These are phyloP conservation scores for Ensete glaucum DNA, from an alignment of 176 grass and related monocot species.

Conservation along the genomic window DNA sequence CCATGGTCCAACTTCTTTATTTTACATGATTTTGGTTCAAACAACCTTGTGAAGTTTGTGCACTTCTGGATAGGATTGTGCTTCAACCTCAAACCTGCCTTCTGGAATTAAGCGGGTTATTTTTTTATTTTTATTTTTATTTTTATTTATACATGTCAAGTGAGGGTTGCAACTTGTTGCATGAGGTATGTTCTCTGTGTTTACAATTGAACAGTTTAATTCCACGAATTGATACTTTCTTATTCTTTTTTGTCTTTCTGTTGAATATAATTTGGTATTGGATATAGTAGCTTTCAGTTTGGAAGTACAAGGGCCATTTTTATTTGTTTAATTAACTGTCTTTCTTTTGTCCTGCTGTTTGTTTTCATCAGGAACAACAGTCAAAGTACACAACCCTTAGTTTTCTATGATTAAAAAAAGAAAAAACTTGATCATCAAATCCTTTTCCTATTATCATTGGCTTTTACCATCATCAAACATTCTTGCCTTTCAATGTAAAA, in stretches of 20 bases:
- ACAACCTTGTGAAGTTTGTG: background rate
- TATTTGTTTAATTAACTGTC: too few relatives aligned
- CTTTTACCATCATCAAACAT: too few relatives aligned
- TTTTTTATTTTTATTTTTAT: too few relatives aligned
- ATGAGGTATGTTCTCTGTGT: conserved; percentile 52
- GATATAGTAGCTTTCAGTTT: too few relatives aligned
- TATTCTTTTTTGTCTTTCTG: background rate
- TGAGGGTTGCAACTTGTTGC: conserved; percentile 78
- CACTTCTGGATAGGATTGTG: conserved; percentile 47
- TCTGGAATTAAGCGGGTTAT: conserved; percentile 90
- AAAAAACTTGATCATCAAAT: too few relatives aligned
- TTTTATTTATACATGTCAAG: conserved; percentile 99
- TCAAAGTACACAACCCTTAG: too few relatives aligned
- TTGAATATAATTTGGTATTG: background rate
- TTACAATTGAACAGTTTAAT: conserved; percentile 6
- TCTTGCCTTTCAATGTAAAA: too few relatives aligned
- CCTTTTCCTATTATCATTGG: too few relatives aligned
- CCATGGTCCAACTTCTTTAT: background rate
- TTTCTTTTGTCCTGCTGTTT: too few relatives aligned
- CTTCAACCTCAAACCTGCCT: conserved; percentile 55
- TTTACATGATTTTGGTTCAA: conserved; percentile 19
- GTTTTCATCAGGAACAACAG: too few relatives aligned
- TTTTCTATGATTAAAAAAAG: too few relatives aligned
- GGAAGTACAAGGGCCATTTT: too few relatives aligned
- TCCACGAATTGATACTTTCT: conserved; percentile 6